phyloP scores from a whole-genome alignment of 345 rosid species.

The Carallia pectinifolia region DNA sequence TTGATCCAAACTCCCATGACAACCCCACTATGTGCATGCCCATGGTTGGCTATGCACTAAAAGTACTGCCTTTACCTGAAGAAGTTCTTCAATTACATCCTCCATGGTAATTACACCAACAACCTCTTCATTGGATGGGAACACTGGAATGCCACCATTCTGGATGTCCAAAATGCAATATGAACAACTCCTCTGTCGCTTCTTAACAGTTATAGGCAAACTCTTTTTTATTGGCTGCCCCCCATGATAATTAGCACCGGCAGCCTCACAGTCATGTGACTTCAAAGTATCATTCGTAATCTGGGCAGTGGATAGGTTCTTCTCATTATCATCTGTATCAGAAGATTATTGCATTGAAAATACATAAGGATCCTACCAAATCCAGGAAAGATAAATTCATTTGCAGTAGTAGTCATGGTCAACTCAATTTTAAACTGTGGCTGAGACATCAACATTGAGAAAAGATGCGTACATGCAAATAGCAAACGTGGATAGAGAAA shows the following conservation, averaged over 20 bases:
- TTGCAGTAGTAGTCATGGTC: conserved; percentile 4
- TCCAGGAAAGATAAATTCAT: conserved; percentile 5
- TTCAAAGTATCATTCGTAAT: conserved; percentile 35
- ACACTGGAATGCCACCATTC: conserved; percentile 65
- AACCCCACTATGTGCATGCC: neutral
- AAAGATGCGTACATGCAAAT: neutral
- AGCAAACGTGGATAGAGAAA: neutral
- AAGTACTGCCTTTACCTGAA: conserved; percentile 53
- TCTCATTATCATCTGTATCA: conserved; percentile 31
- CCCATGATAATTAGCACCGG: conserved; percentile 37
- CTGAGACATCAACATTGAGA: conserved; percentile 4
- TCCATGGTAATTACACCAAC: conserved; percentile 96
- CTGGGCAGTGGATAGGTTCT: conserved; percentile 7
- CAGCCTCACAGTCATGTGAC: conserved; percentile 31
- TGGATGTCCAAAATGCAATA: conserved; percentile 84
- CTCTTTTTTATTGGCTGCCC: conserved; percentile 45
- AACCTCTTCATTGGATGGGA: conserved; percentile 64
- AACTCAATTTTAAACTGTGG: conserved; percentile 2
- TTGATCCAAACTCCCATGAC: neutral
- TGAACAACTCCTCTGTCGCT: conserved; percentile 85
- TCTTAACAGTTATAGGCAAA: conserved; percentile 60
- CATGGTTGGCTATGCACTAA: neutral
- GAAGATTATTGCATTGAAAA: conserved; percentile 6
- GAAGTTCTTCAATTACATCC: conserved; percentile 97
- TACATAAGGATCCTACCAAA: conserved; percentile 12